Conservation (phyloP, 1,139 yeast genomes). For the Yamadazyma buinensis region DNA sequence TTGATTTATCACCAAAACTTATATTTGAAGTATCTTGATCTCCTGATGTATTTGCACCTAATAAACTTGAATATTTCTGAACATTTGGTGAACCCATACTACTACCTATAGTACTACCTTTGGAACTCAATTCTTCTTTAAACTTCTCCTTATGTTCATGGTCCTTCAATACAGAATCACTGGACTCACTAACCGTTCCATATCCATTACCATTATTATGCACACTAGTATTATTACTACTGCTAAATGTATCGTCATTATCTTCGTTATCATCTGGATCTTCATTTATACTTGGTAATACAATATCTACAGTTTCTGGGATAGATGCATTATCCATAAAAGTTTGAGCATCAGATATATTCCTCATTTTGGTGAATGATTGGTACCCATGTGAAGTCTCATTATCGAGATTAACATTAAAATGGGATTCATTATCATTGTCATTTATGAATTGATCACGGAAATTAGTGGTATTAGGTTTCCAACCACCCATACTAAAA, state of each 20-base stretch:
- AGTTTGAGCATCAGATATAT: constrained; percentile 21
- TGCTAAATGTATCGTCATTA: constrained; percentile 17
- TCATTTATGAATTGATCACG: constrained; percentile 50
- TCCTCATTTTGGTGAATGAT: constrained; percentile 31
- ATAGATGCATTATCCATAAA: constrained; percentile 29
- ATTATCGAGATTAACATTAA: constrained; percentile 28
- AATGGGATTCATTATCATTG: constrained; percentile 39
- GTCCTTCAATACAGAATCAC: constrained; percentile 31
- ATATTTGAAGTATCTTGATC: too few species aligned
- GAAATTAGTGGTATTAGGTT: constrained; percentile 46
- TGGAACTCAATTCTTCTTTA: constrained; percentile 31
- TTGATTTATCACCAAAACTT: constrained; percentile 9
- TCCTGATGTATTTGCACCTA: constrained; percentile 13
- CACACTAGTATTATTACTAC: constrained; percentile 8
- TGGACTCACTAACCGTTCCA: constrained; percentile 10
- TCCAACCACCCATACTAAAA: constrained; percentile 50
- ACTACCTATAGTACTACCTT: constrained; percentile 6
- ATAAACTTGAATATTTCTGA: constrained; percentile 22
- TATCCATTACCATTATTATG: constrained; percentile 9
- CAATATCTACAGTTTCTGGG: constrained; percentile 44
- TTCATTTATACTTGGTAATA: constrained; percentile 36
- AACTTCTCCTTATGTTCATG: constrained; percentile 18
- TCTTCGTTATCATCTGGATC: constrained; percentile 25
- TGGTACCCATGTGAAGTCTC: constrained; percentile 25
- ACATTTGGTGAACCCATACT: background rate